Evolutionary conservation across 129 eudicot species (phyloP).

Genomic region (Rutidosis leptorrhynchoides): DNA sequence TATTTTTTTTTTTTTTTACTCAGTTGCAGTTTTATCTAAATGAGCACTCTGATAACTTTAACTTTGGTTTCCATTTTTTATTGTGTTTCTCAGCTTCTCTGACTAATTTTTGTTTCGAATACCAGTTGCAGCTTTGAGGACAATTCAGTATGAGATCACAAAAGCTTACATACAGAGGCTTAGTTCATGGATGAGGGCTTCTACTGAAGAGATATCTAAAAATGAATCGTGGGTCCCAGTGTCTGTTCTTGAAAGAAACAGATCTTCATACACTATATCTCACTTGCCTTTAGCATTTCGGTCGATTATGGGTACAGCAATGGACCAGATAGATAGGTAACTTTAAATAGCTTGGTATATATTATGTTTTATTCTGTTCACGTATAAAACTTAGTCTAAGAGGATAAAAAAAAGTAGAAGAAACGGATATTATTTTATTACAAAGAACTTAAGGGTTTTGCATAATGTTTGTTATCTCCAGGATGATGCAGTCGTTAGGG

Average conservation of each 20-base stretch:
- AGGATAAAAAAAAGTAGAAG: neutral
- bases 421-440: neutral
- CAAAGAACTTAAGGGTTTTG: neutral
- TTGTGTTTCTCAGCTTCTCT: constrained; percentile 16
- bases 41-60: neutral
- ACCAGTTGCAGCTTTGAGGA: constrained; percentile 67
- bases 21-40: neutral
- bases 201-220: constrained; percentile 75
- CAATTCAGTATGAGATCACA: constrained; percentile 74
- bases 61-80: neutral
- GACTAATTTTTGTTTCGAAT: constrained; percentile 25
- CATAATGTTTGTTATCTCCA: constrained; percentile 24
- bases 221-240: constrained; percentile 89
- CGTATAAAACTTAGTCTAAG: too few species aligned
- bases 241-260: constrained; percentile 87
- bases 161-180: constrained; percentile 81
- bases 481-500: constrained; percentile 78
- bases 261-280: constrained; percentile 85
- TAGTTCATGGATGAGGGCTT: constrained; percentile 87
- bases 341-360: constrained; percentile 23
- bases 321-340: constrained; percentile 86
- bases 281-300: constrained; percentile 90
- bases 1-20: neutral
- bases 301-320: constrained; percentile 67
- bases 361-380: too few species aligned